A percentile compares a stretch with the other conserved stretches of the same genome.
phyloP scores from a whole-genome alignment of 768 basidiomycete species.

The Russula compacta region DNA sequence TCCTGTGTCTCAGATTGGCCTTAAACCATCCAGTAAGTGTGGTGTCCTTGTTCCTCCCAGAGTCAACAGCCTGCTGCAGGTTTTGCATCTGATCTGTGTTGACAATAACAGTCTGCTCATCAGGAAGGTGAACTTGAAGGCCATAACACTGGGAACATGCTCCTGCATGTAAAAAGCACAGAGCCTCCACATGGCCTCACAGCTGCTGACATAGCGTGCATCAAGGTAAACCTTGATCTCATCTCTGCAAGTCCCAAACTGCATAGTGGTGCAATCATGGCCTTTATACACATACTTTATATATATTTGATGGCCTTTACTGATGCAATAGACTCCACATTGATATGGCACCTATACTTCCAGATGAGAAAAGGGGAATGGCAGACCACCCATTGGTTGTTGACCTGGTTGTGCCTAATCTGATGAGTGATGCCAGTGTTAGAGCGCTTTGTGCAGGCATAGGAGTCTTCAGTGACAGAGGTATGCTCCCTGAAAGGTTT shows the following conservation, averaged over 20 bases:
- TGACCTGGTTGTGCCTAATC: not conserved
- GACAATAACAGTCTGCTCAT: constrained; percentile 27
- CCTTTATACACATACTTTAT: constrained; percentile 46
- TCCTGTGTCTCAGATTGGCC: constrained; percentile 13
- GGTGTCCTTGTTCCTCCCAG: constrained; percentile 22
- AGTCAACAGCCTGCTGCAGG: constrained; percentile 8
- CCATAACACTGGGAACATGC: not conserved
- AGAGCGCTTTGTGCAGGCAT: constrained; percentile 31
- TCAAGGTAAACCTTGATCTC: constrained; percentile 26
- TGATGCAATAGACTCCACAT: constrained; percentile 30
- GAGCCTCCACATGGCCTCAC: not conserved
- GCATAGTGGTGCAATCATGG: constrained; percentile 31
- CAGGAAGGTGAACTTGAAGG: not conserved
- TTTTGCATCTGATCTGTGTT: constrained; percentile 24
- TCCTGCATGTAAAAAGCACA: not conserved
- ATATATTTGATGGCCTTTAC: constrained; percentile 35
- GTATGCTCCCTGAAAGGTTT: constrained; percentile 32
- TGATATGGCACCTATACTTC: constrained; percentile 39
- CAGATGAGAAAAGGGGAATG: constrained; percentile 26
- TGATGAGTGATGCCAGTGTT: constrained; percentile 32
- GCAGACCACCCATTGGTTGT: not conserved
- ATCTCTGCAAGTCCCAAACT: constrained; percentile 24
- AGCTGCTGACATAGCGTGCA: no score
- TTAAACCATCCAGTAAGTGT: constrained; percentile 28
- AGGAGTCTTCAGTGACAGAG: constrained; percentile 31